phyloP scores from a whole-genome alignment of 495 filamentous ascomycete genomes.

The Aspergillus haitiensis region DNA sequence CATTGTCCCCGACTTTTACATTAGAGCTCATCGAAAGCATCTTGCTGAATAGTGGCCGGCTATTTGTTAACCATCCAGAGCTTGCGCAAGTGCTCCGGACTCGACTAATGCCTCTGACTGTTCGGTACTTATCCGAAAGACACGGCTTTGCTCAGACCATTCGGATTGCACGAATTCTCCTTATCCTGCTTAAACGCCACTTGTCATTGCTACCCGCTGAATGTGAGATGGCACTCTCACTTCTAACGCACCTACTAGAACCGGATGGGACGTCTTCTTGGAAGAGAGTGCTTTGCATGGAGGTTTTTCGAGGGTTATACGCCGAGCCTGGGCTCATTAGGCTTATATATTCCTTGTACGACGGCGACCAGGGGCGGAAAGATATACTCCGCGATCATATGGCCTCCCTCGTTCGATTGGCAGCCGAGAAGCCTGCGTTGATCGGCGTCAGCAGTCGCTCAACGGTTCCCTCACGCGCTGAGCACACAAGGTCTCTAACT shows the following conservation, averaged over 20 bases:
- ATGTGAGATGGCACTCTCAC: conserved; percentile 78
- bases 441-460: conserved; percentile 89
- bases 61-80: conserved; percentile 77
- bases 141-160: conserved; percentile 81
- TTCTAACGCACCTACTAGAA: conserved; percentile 87
- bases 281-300: conserved; percentile 89
- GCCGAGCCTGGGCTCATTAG: conserved; percentile 73
- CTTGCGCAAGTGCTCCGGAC: conserved; percentile 74
- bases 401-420: conserved; percentile 79
- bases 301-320: conserved; percentile 82
- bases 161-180: conserved; percentile 76
- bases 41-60: conserved; percentile 75
- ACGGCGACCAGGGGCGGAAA: conserved; percentile 69
- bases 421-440: conserved; percentile 81
- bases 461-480: conserved; percentile 60
- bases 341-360: conserved; percentile 77
- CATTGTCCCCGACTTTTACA: conserved; percentile 76
- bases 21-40: conserved; percentile 90
- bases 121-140: conserved; percentile 73
- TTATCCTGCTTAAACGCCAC: conserved; percentile 73
- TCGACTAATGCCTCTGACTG: conserved; percentile 80
- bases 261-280: conserved; percentile 73
- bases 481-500: conserved; percentile 45
- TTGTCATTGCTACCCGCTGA: conserved; percentile 72
- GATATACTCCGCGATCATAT: conserved; percentile 78